phyloP scores from a whole-genome alignment of 1,284 basidiomycete species.

The Abortiporus biennis region DNA sequence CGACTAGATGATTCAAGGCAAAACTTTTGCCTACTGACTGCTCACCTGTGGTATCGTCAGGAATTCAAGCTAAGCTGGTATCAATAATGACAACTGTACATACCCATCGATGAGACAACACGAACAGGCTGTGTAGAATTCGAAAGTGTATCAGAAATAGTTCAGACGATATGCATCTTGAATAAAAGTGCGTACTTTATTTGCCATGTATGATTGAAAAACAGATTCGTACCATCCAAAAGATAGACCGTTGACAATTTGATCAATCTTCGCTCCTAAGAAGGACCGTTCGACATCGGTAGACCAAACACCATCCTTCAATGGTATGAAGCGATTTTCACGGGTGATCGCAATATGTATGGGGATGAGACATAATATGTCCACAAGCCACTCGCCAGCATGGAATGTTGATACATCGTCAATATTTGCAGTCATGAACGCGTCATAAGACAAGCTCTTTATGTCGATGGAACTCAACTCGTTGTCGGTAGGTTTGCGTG shows the following conservation, averaged over 20 bases:
- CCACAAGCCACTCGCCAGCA: slow-evolving; percentile 58
- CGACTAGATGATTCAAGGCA: slow-evolving; percentile 53
- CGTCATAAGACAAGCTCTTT: slow-evolving; percentile 18
- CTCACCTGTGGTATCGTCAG: slow-evolving; percentile 29
- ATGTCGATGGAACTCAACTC: slow-evolving; percentile 33
- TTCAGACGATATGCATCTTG: background rate
- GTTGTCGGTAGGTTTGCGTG: slow-evolving; percentile 44
- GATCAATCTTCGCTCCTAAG: slow-evolving; percentile 51
- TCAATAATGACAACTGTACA: slow-evolving; percentile 10
- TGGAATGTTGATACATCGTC: slow-evolving; percentile 30
- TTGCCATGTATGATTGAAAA: slow-evolving; percentile 55
- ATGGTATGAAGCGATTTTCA: slow-evolving; percentile 53
- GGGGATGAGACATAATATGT: slow-evolving; percentile 56
- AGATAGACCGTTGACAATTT: slow-evolving; percentile 46
- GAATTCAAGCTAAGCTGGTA: background rate
- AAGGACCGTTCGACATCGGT: slow-evolving; percentile 42
- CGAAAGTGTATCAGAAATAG: background rate
- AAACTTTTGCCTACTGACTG: slow-evolving; percentile 63
- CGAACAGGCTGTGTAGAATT: slow-evolving; percentile 50
- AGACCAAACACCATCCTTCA: slow-evolving; percentile 52
- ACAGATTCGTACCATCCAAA: slow-evolving; percentile 66
- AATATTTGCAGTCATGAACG: slow-evolving; percentile 8
- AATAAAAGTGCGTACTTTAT: slow-evolving; percentile 32
- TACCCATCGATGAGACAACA: slow-evolving; percentile 62
- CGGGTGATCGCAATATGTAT: slow-evolving; percentile 54